Conservation (phyloP, 495 filamentous ascomycete species). For the Astrothelium macrocarpum region DNA sequence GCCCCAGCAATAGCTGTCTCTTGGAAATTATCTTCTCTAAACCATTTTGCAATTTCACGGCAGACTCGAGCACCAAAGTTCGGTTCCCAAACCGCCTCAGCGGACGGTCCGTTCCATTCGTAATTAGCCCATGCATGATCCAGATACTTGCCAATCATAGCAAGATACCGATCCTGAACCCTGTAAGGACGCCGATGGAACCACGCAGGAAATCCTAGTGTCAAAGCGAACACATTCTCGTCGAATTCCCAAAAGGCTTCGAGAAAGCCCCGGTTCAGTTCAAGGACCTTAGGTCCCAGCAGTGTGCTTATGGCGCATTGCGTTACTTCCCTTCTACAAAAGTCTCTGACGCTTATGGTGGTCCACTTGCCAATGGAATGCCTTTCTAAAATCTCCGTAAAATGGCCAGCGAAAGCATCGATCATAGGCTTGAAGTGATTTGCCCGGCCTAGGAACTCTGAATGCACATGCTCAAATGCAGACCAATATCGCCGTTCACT, state of each 20-base stretch:
- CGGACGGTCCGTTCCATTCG: neutral
- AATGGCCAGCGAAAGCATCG: too few relatives aligned
- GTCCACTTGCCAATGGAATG: neutral
- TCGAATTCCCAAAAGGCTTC: neutral
- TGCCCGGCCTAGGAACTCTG: too few relatives aligned
- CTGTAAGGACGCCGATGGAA: neutral
- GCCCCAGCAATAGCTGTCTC: neutral
- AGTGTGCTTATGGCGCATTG: neutral
- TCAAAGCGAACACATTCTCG: neutral
- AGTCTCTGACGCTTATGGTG: neutral
- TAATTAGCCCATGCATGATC: neutral
- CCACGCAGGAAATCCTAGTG: neutral
- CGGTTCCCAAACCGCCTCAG: neutral
- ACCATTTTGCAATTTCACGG: neutral
- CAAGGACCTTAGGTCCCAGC: neutral
- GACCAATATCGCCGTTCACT: too few relatives aligned
- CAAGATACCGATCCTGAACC: neutral
- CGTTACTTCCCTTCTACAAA: neutral
- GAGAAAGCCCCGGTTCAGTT: neutral
- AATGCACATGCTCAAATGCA: too few relatives aligned
- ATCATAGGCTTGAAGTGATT: too few relatives aligned
- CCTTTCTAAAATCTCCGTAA: too few relatives aligned
- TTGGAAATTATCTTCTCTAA: neutral
- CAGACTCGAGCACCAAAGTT: neutral
- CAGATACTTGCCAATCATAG: neutral